Conservation (phyloP, 345 rosid genomes). For the Eucalyptus cloeziana region DNA sequence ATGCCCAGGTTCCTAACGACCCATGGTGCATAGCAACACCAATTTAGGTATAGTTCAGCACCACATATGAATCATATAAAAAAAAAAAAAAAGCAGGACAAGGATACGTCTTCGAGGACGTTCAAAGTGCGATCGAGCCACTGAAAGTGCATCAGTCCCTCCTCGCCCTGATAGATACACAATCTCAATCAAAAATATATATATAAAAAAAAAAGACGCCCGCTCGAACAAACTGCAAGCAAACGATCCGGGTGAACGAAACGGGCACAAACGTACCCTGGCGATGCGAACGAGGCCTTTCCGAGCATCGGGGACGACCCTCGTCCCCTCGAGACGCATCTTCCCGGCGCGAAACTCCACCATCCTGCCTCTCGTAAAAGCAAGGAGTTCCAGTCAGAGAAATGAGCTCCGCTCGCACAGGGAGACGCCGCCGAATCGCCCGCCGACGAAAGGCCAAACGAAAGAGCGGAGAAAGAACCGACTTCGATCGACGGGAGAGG, state of each 20-base stretch:
- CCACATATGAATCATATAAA: neutral
- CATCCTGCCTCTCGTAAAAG: slow-evolving; percentile 22
- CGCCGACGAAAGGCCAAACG: neutral
- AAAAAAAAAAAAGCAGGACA: neutral
- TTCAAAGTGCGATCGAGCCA: slow-evolving; percentile 79
- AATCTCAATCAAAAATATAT: neutral
- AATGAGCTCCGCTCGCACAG: too few species aligned
- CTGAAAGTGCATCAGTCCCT: slow-evolving; percentile 85
- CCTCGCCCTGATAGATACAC: slow-evolving; percentile 49
- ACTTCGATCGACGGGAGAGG: neutral
- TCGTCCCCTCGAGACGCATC: slow-evolving; percentile 70
- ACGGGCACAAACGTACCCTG: slow-evolving; percentile 24
- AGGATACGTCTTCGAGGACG: slow-evolving; percentile 88
- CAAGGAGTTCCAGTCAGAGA: neutral
- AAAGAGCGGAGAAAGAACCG: neutral
- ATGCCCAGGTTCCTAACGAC: neutral
- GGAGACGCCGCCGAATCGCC: neutral
- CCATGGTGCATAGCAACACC: neutral
- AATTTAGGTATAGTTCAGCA: neutral
- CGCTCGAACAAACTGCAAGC: neutral
- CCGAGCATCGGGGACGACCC: slow-evolving; percentile 76
- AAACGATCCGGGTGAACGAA: neutral
- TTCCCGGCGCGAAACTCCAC: slow-evolving; percentile 98
- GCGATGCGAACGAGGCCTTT: slow-evolving; percentile 86
- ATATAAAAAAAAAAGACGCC: neutral